Base-by-base conservation (phyloP, 768 basidiomycete genomes). In the Mycena sanguinolenta region DNA sequence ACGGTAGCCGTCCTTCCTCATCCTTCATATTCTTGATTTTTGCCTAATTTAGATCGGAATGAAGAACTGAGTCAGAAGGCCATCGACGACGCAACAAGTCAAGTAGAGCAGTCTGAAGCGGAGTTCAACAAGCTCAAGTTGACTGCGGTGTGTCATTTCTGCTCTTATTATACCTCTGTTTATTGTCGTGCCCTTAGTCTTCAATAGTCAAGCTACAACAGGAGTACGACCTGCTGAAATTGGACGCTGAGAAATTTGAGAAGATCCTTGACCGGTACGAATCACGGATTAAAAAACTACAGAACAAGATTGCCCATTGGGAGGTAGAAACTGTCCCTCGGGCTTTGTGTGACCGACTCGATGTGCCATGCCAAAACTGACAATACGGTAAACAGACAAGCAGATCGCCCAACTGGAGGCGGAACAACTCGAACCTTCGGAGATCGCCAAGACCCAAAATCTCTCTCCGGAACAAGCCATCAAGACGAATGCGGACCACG, bases 401-500 rank as follows among this genome's bases (percentile, higher is more conserved):
- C 87, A 91, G 63, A 82, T 95, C 42, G 89, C 91, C 49, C 85
- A 88, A 54, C 84, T 94, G 38, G 88, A 88, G 71, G 78, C 80
- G 30, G 94, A 96, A 74, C 88, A 92, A 71, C 84, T 84, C 28
- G 87, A 85, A 63, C 84, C 96, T 28, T 81, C 83, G 12, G 85
- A 87, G 0, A 87, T 91, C 3, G 94, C 99, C 32, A 91, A 91
- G 75, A 89, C 84, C 38, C 98, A 99, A 79, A 97, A 98, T 76
- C 86, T 99, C 52, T 89, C 94, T 2, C 93, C 94, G 0, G 95
- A 97, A 79, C 96, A 99, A 80, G 95, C 98, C 46, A 82, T 89
- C 63, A 91, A 91, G 42, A 97, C 99, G 95, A 96, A 92, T 75
- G 90, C 90, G 6, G 96, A 98, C 73, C 92, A 95, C 66, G 94